Conservation (phyloP, 805 yeast genomes). For the Starmerella sirachaensis region DNA sequence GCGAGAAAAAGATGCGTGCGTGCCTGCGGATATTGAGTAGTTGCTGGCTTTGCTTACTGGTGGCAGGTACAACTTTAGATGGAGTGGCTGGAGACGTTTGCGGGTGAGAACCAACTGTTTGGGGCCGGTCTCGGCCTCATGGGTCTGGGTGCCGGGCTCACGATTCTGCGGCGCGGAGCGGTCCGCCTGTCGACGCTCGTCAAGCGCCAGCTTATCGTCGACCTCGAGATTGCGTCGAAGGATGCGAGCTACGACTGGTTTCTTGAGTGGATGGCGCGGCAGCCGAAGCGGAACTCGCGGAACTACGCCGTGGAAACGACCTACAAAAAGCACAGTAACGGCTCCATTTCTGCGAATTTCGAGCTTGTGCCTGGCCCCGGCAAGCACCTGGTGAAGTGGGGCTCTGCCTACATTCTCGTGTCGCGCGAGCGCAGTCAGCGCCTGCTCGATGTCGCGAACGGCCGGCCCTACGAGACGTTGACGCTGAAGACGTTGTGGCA, state of each 20-base stretch:
- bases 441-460: slow-evolving; percentile 75
- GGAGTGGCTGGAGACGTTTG: slow-evolving; percentile 11
- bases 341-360: slow-evolving; percentile 76
- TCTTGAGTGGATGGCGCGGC: slow-evolving; percentile 86
- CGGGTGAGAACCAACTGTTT: slow-evolving; percentile 78
- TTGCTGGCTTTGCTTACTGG: no score
- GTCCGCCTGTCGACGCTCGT: slow-evolving; percentile 51
- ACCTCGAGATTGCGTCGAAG: slow-evolving; percentile 82
- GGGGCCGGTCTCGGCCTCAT: slow-evolving; percentile 98
- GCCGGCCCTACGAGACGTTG: slow-evolving; percentile 94
- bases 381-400: slow-evolving; percentile 71
- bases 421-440: slow-evolving; percentile 85
- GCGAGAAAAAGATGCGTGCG: no score
- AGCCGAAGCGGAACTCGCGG: slow-evolving; percentile 62
- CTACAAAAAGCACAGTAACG: slow-evolving; percentile 81
- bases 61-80: not conserved
- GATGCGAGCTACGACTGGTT: slow-evolving; percentile 94
- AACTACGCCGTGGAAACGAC: slow-evolving; percentile 85
- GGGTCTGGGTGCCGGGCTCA: slow-evolving; percentile 84
- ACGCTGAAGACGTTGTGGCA: slow-evolving; percentile 79
- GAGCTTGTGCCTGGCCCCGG: slow-evolving; percentile 97
- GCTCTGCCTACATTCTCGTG: slow-evolving; percentile 78
- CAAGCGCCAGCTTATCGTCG: slow-evolving; percentile 76
- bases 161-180: slow-evolving; percentile 60
- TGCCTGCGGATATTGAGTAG: no score